phyloP scores from a whole-genome alignment of 2,329 filamentous ascomycete genomes.

The Neurospora sp. region DNA sequence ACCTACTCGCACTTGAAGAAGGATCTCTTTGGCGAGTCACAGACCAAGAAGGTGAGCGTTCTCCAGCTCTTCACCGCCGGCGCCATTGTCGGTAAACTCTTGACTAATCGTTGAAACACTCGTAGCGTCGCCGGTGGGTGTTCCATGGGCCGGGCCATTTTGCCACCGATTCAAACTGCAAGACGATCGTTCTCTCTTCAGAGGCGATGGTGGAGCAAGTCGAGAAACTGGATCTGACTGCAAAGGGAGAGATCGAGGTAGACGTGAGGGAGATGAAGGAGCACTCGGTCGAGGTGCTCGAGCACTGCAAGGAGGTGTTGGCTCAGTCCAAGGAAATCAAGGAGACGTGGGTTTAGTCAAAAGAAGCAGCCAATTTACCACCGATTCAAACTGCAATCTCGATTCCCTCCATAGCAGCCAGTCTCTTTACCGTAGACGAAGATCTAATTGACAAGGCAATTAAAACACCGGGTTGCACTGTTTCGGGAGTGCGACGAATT shows the following conservation, averaged over 20 bases:
- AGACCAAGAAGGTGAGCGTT: constrained; percentile 78
- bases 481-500: background rate
- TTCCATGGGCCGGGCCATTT: background rate
- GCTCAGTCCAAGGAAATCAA: too few species aligned
- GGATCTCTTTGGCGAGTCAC: constrained; percentile 85
- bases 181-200: too few species aligned
- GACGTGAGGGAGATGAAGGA: too few species aligned
- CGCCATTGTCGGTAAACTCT: constrained; percentile 69
- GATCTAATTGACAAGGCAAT: background rate
- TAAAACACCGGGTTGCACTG: background rate
- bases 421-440: background rate
- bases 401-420: background rate
- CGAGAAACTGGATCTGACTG: too few species aligned
- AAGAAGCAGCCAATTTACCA: background rate
- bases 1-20: constrained; percentile 90
- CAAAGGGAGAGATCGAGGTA: too few species aligned
- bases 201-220: too few species aligned
- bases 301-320: too few species aligned
- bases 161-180: background rate
- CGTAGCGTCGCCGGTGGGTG: background rate
- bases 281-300: too few species aligned
- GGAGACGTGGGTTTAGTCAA: too few species aligned
- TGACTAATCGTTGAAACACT: background rate
- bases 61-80: constrained; percentile 86
- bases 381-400: background rate